Percentiles rank a stretch among this genome's conserved stretches.
These are phyloP conservation scores for Pachysandra terminalis DNA, from an alignment of 164 flowering plant species.

Conservation along the genomic window DNA sequence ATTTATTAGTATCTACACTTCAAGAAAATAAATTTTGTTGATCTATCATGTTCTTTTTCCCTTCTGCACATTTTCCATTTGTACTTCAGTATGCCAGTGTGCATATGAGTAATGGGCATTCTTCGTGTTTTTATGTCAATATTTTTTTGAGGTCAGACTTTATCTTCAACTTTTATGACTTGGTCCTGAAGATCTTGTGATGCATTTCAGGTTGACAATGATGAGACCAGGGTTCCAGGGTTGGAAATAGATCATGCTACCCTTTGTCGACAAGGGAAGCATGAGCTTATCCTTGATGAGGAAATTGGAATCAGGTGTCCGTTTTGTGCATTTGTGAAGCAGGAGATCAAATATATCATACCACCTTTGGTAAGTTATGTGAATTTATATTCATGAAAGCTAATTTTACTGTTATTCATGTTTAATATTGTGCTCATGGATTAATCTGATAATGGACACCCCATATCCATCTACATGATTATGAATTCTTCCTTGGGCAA, in stretches of 20 bases:
- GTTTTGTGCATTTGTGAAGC: constrained; percentile 36
- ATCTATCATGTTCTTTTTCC: no score
- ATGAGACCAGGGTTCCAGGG: constrained; percentile 9
- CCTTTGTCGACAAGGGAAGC: constrained; percentile 43
- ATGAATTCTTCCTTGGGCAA: background rate
- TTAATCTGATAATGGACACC: background rate
- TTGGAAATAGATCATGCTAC: constrained; percentile 15
- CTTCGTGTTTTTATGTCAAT: no score
- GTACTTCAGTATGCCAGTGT: no score
- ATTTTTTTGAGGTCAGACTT: no score
- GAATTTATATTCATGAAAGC: background rate
- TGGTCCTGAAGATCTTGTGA: background rate
- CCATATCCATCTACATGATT: background rate
- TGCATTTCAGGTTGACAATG: constrained; percentile 33
- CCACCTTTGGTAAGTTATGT: constrained; percentile 55
- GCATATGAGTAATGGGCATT: no score
- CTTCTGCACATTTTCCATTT: no score
- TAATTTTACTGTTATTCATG: no score
- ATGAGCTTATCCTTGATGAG: constrained; percentile 49
- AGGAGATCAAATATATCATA: constrained; percentile 42
- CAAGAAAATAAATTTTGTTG: no score
- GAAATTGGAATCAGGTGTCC: constrained; percentile 57
- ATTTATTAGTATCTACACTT: no score
- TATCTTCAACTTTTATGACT: no score
- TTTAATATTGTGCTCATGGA: background rate